Evolutionary conservation across 2,329 filamentous ascomycete species (phyloP).

Genomic region (Ceratocystis cacaofunesta): DNA sequence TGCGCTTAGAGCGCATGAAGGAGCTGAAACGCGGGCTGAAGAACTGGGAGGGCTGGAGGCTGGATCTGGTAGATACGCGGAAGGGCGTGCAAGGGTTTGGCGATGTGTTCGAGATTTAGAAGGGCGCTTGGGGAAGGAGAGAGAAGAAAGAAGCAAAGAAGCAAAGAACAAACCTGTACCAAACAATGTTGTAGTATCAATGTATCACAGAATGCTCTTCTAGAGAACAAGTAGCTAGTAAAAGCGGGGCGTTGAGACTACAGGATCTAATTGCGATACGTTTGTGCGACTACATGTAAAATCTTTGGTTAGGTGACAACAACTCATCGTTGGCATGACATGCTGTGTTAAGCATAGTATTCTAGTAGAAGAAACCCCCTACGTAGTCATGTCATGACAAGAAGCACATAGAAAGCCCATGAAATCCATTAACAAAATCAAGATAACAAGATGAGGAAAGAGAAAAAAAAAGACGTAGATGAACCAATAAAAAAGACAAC

Average conservation of each 20-base stretch:
- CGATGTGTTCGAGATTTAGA: slow-evolving; percentile 48
- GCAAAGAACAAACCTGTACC: neutral
- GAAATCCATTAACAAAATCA: neutral
- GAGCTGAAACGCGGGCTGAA: slow-evolving; percentile 49
- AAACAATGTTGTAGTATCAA: too few relatives aligned
- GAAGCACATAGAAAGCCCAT: neutral
- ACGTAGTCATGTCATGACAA: neutral
- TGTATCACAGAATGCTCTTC: too few relatives aligned
- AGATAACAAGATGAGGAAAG: neutral
- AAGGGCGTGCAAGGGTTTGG: slow-evolving; percentile 44
- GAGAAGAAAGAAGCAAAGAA: neutral
- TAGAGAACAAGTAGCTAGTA: too few relatives aligned
- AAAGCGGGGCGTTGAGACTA: too few relatives aligned
- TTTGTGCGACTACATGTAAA: too few relatives aligned
- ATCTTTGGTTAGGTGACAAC: too few relatives aligned
- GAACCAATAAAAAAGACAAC: neutral
- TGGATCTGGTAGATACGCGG: slow-evolving; percentile 48
- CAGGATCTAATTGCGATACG: too few relatives aligned
- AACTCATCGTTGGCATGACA: too few relatives aligned
- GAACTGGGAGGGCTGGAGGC: slow-evolving; percentile 53
- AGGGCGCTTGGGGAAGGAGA: neutral
- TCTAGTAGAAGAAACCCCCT: neutral
- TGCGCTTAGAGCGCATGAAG: slow-evolving; percentile 46
- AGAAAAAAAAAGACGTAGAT: neutral
- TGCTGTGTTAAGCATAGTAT: neutral